Evolutionary conservation across 306 rosid genomes (phyloP), one percentile per base, ranked within the genome.

Genomic region (Neltuma alba): DNA sequence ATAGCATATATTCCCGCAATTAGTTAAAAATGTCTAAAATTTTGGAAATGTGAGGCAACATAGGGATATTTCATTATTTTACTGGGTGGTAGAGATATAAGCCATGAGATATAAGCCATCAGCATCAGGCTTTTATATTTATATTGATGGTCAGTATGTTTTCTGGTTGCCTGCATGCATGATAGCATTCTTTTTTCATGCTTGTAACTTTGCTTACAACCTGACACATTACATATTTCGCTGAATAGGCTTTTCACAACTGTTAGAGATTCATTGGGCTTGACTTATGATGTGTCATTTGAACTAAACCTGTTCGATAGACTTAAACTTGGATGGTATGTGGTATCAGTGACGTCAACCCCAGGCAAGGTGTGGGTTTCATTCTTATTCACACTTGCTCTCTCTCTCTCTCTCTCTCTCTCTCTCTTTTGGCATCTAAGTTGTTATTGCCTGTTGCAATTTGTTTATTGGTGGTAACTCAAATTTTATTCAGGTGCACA

Each of bases 251-350:
- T 95, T 85, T 95, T 95, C 84, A 95, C 97, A 45, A 91, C 91
- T 0, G 98, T 95, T 37, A 85, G 99, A 84, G 99, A 95, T 83
- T 95, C 99, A 28, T 88, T 95, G 86, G 99, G 99, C 63, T 86
- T 95, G 91, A 95, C 98, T 38, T 95, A 95, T 79, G 99, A 95
- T 18, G 99, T 95, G 68, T 95, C 99, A 54, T 95, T 95, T 44
- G 98, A 95, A 78, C 83, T 95, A 77, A 93, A 91, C 89, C 87
- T 93, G 75, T 95, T 95, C 63, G 99, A 93, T 87, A 86, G 98
- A 89, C 94, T 95, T 75, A 89, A 85, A 75, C 90, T 95, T 31
- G 99, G 99, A 79, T 95, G 99, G 99, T 93, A 91, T 88, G 98
- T 95, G 81, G 81, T 95, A 80, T 95, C 99, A 33, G 99, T 95